Base-by-base conservation (phyloP, 495 filamentous ascomycete genomes). In the Penicillium tannophilum region DNA sequence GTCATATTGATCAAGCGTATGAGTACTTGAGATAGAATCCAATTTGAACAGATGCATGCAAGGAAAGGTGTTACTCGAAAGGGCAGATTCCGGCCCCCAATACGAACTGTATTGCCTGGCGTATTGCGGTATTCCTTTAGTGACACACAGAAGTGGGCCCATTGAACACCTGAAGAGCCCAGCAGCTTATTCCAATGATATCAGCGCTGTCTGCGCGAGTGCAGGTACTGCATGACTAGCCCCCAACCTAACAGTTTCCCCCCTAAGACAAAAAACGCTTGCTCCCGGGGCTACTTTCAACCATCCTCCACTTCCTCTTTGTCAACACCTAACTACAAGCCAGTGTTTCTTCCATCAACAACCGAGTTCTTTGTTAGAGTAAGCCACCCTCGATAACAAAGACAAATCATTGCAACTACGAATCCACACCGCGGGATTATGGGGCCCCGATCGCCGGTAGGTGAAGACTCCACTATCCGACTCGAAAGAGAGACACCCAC, bases 101-200 rank as follows among this genome's bases (percentile, higher is more conserved):
- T n/a, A 41, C 16, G 39, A 41, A 41, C 14, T 41, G 39, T 16
- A 17, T 17, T 41, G 39, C 39, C 16, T 41, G 39, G 14, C 16
- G 39, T 41, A 41, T 41, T 36, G 33, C 33, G 39, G 39, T 41
- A 41, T 17, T 17, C 16, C 16, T 17, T 41, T n/a, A 41, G 39
- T 41, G 39, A 41, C 39, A 41, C 39, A n/a, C 39, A 41, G 39
- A 17, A 41, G 39, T 41, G 39, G 39, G 39, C 39, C 39, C 39
- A 6, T 41, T 41, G 14, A 41, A 17, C 33, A 14, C 16, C 39
- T 41, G 39, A 41, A 41, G 39, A 41, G 39, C 39, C 33, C 33
- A 36, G 39, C 39, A 41, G 39, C 39, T 41, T 41, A 17, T 41
- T 41, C 39, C 39, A 41, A 41, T 41, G 39, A 41, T 41, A 41